Conservation (phyloP, 805 yeast species). For the Candida railenensis region DNA sequence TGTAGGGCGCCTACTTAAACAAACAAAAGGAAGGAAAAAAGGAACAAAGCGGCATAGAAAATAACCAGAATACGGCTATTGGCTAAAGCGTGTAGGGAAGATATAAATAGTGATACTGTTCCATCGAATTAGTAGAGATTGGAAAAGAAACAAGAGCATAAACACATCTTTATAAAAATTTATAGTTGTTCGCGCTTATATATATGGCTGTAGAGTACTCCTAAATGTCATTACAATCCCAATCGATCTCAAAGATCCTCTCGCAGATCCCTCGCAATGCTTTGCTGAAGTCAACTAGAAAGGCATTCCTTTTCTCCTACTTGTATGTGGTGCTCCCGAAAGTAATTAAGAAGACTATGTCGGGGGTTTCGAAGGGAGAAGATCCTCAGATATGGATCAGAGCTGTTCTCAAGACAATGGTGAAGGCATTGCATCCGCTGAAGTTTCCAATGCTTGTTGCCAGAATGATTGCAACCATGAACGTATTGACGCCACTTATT, state of each 20-base stretch:
- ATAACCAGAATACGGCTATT: background rate
- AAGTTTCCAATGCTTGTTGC: constrained; percentile 27
- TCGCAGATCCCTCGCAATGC: background rate
- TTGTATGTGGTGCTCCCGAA: constrained; percentile 25
- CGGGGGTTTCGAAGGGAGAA: constrained; percentile 8
- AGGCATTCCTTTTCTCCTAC: constrained; percentile 26
- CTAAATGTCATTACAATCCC: background rate
- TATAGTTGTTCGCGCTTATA: no score
- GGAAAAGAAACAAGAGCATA: no score
- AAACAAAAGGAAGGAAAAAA: background rate
- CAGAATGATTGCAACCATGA: constrained; percentile 21
- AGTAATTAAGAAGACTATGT: constrained; percentile 10
- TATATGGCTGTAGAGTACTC: no score
- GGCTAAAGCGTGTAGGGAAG: background rate
- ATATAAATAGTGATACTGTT: background rate
- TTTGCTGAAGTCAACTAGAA: constrained; percentile 7
- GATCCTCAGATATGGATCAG: constrained; percentile 5
- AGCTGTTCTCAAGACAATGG: constrained; percentile 12
- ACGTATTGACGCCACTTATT: constrained; percentile 15
- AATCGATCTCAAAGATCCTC: background rate
- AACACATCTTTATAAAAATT: no score
- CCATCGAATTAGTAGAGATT: no score
- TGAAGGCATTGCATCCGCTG: constrained; percentile 18
- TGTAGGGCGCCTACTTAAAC: background rate
- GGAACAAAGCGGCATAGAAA: background rate